These are phyloP conservation scores for Paulownia fortunei DNA, from an alignment of 257 asterid species.

Conservation along the genomic window DNA sequence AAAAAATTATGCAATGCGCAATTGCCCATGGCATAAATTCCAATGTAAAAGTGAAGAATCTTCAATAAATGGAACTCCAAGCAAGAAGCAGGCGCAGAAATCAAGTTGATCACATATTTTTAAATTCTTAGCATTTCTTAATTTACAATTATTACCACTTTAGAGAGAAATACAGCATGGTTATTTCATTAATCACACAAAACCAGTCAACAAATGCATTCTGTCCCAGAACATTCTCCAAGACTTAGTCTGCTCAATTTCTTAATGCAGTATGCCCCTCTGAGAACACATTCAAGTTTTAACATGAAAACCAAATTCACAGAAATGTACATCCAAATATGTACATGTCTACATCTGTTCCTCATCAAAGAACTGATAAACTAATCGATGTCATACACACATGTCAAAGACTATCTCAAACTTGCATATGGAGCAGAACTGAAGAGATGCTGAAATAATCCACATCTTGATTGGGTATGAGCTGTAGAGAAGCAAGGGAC, in stretches of 20 bases:
- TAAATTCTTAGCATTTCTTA: neutral
- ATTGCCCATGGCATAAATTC: neutral
- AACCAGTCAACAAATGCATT: neutral
- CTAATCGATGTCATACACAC: no score
- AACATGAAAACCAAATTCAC: neutral
- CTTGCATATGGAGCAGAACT: no score
- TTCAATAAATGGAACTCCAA: constrained; percentile 24
- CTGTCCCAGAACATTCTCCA: neutral
- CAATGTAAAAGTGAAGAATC: constrained; percentile 13
- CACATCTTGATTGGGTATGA: no score
- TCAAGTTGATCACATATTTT: constrained; percentile 11
- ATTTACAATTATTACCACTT: neutral
- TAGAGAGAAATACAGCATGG: neutral
- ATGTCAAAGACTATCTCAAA: no score
- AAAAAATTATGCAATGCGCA: neutral
- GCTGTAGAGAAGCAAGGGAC: no score
- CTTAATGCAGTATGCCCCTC: neutral
- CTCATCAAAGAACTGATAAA: no score
- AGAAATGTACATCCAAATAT: neutral
- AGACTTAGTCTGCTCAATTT: neutral
- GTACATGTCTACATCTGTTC: no score
- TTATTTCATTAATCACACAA: neutral
- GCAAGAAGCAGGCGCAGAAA: constrained; percentile 18
- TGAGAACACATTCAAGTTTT: neutral
- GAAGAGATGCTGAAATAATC: no score